Evolutionary conservation across 2,329 filamentous ascomycete species (phyloP).

Genomic region (Podosphaera xanthii): DNA sequence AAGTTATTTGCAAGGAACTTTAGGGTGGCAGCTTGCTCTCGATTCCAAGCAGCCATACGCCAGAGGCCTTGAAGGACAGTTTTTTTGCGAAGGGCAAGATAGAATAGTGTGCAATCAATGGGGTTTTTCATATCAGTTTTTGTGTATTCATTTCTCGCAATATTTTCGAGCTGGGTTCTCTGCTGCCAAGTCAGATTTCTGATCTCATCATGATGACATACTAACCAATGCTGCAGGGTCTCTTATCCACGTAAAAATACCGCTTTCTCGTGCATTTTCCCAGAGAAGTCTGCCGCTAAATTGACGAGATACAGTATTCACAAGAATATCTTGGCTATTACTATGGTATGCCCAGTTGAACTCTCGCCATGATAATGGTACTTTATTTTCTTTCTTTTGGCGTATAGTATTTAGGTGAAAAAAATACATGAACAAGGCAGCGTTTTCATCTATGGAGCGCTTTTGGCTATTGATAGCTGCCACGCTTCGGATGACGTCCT

Average conservation of each 20-base stretch:
- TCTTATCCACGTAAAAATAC: slow-evolving; percentile 85
- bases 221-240: slow-evolving; percentile 55
- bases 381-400: slow-evolving; percentile 38
- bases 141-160: slow-evolving; percentile 84
- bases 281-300: slow-evolving; percentile 63
- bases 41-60: slow-evolving; percentile 81
- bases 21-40: slow-evolving; percentile 61
- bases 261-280: slow-evolving; percentile 66
- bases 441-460: slow-evolving; percentile 76
- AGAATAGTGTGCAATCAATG: slow-evolving; percentile 74
- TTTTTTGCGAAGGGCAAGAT: slow-evolving; percentile 80
- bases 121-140: slow-evolving; percentile 73
- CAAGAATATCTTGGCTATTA: slow-evolving; percentile 67
- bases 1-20: slow-evolving; percentile 80
- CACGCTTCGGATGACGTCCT: slow-evolving; percentile 65
- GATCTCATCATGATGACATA: slow-evolving; percentile 3
- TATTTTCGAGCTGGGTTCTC: slow-evolving; percentile 63
- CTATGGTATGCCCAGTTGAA: slow-evolving; percentile 75
- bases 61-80: slow-evolving; percentile 73
- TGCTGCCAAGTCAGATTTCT: slow-evolving; percentile 16
- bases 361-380: slow-evolving; percentile 51
- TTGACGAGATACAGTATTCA: slow-evolving; percentile 61
- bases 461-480: slow-evolving; percentile 69
- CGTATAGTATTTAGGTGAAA: slow-evolving; percentile 61
- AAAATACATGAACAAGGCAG: slow-evolving; percentile 48